Evolutionary conservation across 768 basidiomycete genomes (phyloP).

Genomic region (Kwoniella pini): DNA sequence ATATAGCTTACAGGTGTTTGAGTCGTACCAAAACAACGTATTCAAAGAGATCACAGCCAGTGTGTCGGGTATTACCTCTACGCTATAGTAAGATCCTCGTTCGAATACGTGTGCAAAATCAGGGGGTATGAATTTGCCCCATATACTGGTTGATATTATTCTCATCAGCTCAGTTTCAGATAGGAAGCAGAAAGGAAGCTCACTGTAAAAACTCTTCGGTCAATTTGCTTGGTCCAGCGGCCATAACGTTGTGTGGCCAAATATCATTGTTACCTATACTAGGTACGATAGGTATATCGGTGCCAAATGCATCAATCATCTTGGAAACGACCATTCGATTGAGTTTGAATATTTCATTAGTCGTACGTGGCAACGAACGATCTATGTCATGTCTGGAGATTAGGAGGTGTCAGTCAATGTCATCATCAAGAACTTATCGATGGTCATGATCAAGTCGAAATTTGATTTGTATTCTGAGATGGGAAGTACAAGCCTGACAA

Average conservation of each 20-base stretch:
- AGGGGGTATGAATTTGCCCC: conserved; percentile 78
- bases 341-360: conserved; percentile 72
- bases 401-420: not conserved
- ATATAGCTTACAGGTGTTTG: conserved; percentile 68
- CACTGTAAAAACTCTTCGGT: conserved; percentile 68
- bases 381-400: conserved; percentile 76
- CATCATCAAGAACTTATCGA: too few species aligned
- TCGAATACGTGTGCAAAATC: conserved; percentile 77
- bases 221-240: conserved; percentile 53
- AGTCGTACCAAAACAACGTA: conserved; percentile 87
- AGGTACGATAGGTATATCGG: conserved; percentile 73
- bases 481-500: too few species aligned
- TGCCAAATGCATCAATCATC: conserved; percentile 73
- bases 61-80: conserved; percentile 73
- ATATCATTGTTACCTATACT: conserved; percentile 90
- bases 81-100: conserved; percentile 79
- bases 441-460: too few species aligned
- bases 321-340: conserved; percentile 67
- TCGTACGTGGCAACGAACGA: conserved; percentile 73
- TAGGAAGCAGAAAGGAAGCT: conserved; percentile 30
- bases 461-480: too few species aligned
- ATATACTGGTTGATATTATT: conserved; percentile 61
- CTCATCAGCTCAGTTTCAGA: not conserved
- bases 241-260: conserved; percentile 63
- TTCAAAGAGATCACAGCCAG: conserved; percentile 82